phyloP scores from a whole-genome alignment of 208 protist genomes.

The Trichomonas vaginalis region DNA sequence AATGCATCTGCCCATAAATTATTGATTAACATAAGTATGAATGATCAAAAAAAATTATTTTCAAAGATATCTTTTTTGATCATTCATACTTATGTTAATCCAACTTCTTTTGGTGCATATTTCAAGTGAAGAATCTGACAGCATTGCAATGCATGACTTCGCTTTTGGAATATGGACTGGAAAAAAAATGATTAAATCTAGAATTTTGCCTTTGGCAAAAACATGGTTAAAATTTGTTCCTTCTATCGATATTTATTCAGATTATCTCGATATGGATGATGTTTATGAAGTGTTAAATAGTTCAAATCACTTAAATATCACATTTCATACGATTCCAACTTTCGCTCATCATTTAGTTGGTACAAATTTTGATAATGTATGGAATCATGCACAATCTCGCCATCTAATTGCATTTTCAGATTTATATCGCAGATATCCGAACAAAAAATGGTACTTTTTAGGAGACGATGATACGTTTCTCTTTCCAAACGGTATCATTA shows the following conservation, averaged over 20 bases:
- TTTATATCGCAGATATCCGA: background rate
- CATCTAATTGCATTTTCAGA: background rate
- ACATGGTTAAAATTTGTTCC: background rate
- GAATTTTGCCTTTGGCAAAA: background rate
- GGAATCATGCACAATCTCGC: background rate
- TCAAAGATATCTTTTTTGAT: too few species aligned
- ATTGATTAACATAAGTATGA: background rate
- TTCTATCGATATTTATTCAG: background rate
- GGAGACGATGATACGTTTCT: slow-evolving; percentile 5
- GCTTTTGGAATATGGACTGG: slow-evolving; percentile 15
- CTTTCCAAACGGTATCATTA: background rate
- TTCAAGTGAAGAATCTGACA: background rate
- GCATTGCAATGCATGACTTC: background rate
- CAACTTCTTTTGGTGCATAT: background rate
- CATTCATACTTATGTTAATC: too few species aligned
- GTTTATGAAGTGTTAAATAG: background rate
- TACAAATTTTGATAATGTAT: background rate
- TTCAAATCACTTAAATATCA: background rate
- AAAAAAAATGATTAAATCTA: background rate
- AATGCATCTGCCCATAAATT: background rate
- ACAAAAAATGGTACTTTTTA: background rate
- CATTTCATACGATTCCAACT: background rate
- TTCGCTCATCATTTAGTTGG: background rate
- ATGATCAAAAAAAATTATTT: too few species aligned
- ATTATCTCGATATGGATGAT: background rate